phyloP scores from a whole-genome alignment of 148 eudicot genomes.

The Rhododendron molle region DNA sequence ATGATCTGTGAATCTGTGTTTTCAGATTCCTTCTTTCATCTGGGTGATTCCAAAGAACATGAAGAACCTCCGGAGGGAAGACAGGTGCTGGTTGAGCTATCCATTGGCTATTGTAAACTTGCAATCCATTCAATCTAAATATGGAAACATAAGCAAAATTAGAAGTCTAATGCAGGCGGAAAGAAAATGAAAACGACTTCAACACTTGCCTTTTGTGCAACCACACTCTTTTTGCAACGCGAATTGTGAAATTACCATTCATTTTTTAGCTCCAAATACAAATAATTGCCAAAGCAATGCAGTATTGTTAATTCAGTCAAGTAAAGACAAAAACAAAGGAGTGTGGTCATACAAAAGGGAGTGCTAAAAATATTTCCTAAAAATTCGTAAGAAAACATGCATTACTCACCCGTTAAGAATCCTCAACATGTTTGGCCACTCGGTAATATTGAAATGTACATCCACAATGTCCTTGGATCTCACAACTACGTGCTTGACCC shows the following conservation, averaged over 20 bases:
- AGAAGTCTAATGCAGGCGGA: background rate
- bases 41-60: conserved; percentile 20
- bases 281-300: background rate
- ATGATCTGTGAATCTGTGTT: background rate
- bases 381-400: background rate
- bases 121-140: conserved; percentile 19
- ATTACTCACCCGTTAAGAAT: conserved; percentile 23
- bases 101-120: conserved; percentile 11
- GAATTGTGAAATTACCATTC: background rate
- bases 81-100: conserved; percentile 28
- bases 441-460: conserved; percentile 14
- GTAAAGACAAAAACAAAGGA: background rate
- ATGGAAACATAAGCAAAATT: background rate
- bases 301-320: background rate
- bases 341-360: background rate
- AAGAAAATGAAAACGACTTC: background rate
- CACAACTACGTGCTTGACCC: background rate
- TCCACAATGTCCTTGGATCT: conserved; percentile 14
- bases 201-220: background rate
- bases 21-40: conserved; percentile 21
- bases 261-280: background rate
- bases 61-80: conserved; percentile 23
- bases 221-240: background rate
- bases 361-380: background rate
- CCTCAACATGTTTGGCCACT: conserved; percentile 33